Base-by-base conservation (phyloP, 495 filamentous ascomycete species). In the Massariosphaeria phaeospora region DNA sequence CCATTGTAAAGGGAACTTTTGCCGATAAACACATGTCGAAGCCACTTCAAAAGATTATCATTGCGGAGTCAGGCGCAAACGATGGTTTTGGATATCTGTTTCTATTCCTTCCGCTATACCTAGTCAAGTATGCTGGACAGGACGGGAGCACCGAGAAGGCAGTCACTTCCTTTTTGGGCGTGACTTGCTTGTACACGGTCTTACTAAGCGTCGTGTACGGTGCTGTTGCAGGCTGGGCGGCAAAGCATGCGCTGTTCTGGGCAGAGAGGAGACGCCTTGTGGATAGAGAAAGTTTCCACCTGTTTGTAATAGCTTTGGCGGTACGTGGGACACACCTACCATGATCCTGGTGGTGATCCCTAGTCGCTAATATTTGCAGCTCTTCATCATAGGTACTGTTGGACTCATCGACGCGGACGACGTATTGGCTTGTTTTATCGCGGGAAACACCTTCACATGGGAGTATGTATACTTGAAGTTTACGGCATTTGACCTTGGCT, bases 71-170 rank as follows among this genome's bases (percentile, higher is more conserved):
- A 0, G 91, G 91, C 2, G 87, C 89, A 3, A 96, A 95, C 66
- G 90, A 96, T 67, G 90, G 91, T 0, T 76, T 97, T 13, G 90
- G 91, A 0, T 94, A 94, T 62, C 91, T 89, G 0, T 96, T 94
- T 61, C 72, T 96, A 20, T 95, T 90, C 72, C 75, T 95, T 43
- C 82, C 84, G 1, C 72, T 97, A 41, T 95, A 91, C 66, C 65
- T 95, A 30, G 79, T 94, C 61, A 85, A 91, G 70, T 91, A 87
- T 61, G 75, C 73, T 2, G 80, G 79, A 2, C 73, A 78, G 35
- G 64, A 67, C 46, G 85, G 86, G 15, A 83, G 79, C 7, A 74
- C 71, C 5, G 75, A 77, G 11, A 77, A 77, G 52, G 89, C 89
- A 3, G 84, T 96, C 57, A 83, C 76, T 0, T 45, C 85, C 17